These are phyloP conservation scores for Lunasporangiospora selenospora DNA, from an alignment of 192 early-diverging fungal species.

Conservation along the genomic window DNA sequence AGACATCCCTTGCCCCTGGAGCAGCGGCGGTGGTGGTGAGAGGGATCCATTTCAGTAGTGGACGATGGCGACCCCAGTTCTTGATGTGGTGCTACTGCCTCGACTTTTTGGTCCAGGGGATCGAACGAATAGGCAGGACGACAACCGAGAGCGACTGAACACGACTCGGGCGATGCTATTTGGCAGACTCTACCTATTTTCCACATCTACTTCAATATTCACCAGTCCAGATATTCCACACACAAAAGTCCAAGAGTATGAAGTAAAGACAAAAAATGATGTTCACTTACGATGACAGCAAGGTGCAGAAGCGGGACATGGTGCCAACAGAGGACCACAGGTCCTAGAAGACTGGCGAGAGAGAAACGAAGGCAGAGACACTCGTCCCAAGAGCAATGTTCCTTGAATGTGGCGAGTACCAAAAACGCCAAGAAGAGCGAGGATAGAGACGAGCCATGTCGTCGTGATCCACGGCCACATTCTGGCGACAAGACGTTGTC, in stretches of 20 bases:
- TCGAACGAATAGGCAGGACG: conserved; percentile 12
- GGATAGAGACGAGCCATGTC: neutral
- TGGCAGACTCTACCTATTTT: conserved; percentile 28
- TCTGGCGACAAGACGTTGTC: neutral
- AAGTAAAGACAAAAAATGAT: neutral
- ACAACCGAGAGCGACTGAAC: conserved; percentile 28
- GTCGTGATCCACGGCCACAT: neutral
- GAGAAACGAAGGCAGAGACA: conserved; percentile 9
- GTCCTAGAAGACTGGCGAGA: conserved; percentile 10
- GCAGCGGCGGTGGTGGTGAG: conserved; percentile 22
- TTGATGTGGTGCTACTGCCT: neutral
- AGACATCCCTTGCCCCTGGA: conserved; percentile 30
- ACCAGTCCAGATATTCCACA: no score
- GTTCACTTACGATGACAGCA: conserved; percentile 35
- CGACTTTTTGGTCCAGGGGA: neutral
- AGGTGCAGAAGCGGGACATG: conserved; percentile 17
- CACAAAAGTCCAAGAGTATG: neutral
- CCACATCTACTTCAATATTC: no score
- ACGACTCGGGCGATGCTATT: conserved; percentile 24
- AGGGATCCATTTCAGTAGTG: conserved; percentile 5
- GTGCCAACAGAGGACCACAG: conserved; percentile 13
- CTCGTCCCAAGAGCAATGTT: conserved; percentile 5
- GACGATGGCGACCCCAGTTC: neutral
- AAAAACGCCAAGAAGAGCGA: neutral
- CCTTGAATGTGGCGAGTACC: no score